Conservation (phyloP, 2,329 filamentous ascomycete genomes). For the Alternaria metachromatica region DNA sequence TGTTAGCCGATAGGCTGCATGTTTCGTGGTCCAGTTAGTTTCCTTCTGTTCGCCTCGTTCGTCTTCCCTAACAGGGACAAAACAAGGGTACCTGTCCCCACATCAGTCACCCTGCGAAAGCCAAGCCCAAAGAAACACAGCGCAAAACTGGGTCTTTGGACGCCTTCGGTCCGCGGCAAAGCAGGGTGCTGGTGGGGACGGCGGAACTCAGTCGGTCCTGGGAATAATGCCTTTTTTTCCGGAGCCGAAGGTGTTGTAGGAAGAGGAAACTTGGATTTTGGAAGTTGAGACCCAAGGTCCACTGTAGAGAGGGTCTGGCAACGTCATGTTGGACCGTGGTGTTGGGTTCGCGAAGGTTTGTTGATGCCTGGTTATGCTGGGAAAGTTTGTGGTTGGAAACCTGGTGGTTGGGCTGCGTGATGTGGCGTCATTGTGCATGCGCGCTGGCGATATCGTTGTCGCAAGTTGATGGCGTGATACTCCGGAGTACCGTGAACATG, state of each 20-base stretch:
- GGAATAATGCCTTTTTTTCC: neutral
- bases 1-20: neutral
- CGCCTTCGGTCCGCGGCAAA: neutral
- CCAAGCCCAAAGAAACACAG: neutral
- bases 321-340: neutral
- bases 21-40: neutral
- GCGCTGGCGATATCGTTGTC: neutral
- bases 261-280: neutral
- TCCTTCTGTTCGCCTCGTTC: neutral
- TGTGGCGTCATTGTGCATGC: neutral
- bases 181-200: neutral
- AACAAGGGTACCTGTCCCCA: neutral
- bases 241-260: neutral
- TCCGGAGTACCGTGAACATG: neutral
- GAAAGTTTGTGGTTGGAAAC: neutral
- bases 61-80: neutral
- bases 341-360: neutral
- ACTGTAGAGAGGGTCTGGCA: constrained; percentile 1
- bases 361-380: neutral
- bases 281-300: neutral
- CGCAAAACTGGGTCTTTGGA: neutral
- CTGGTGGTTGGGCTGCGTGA: neutral
- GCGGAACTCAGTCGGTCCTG: neutral
- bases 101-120: neutral
- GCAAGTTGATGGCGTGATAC: neutral